These are phyloP conservation scores for Lathyrus sativus DNA, from an alignment of 306 rosid genomes.

Conservation along the genomic window DNA sequence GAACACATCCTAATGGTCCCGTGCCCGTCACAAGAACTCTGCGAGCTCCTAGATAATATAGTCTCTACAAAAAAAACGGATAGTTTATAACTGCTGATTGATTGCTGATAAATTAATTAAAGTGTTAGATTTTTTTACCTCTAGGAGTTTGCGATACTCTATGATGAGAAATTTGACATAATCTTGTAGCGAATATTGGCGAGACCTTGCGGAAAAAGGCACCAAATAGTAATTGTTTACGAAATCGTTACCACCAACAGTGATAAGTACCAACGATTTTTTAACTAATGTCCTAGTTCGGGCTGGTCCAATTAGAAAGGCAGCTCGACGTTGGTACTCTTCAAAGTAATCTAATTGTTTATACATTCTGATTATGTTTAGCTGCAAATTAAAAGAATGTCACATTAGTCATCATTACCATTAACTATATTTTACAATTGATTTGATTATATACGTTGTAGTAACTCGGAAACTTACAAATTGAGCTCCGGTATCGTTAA, in stretches of 20 bases:
- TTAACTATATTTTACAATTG: neutral
- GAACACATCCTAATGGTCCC: constrained; percentile 77
- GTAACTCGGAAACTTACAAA: constrained; percentile 50
- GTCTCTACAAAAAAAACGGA: constrained; percentile 22
- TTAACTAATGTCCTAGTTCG: constrained; percentile 46
- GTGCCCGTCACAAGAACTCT: constrained; percentile 79
- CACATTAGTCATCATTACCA: constrained; percentile 9
- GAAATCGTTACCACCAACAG: constrained; percentile 71
- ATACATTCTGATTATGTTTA: constrained; percentile 65
- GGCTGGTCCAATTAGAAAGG: constrained; percentile 41
- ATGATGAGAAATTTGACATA: constrained; percentile 63
- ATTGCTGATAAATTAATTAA: no score
- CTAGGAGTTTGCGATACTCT: constrained; percentile 60
- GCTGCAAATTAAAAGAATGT: constrained; percentile 40
- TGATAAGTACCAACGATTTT: constrained; percentile 60
- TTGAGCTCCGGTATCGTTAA: constrained; percentile 77
- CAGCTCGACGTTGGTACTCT: constrained; percentile 59
- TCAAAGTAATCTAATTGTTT: constrained; percentile 59
- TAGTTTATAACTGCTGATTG: no score
- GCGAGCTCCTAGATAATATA: constrained; percentile 61
- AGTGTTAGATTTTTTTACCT: constrained; percentile 39
- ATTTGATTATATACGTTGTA: neutral
- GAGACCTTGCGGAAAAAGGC: constrained; percentile 68
- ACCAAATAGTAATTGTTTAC: constrained; percentile 73
- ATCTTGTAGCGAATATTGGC: constrained; percentile 50